Evolutionary conservation across 345 rosid genomes (phyloP).

Genomic region (Anacardium occidentale): DNA sequence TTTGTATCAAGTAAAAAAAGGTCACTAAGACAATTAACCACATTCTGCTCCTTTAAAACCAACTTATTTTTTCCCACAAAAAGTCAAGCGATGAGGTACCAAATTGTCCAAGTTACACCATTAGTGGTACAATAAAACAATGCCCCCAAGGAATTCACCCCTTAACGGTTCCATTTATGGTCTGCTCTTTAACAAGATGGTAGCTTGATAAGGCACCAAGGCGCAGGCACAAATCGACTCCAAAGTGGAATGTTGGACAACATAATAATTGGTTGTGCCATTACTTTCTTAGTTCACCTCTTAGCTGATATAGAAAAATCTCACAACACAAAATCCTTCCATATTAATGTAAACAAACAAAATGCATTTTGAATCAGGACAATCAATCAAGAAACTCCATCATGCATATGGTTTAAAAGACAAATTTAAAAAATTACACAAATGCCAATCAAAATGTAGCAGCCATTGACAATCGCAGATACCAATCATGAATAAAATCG

Average conservation of each 20-base stretch:
- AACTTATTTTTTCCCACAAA: not conserved
- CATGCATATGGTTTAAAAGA: not conserved
- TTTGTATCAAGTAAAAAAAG: not conserved
- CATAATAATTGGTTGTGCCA: not conserved
- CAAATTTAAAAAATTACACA: not conserved
- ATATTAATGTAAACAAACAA: not conserved
- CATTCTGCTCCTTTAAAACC: not conserved
- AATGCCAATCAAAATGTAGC: not conserved
- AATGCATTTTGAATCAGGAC: not conserved
- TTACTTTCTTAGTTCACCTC: not conserved
- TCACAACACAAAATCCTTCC: not conserved
- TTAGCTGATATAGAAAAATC: not conserved
- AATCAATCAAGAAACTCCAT: not conserved
- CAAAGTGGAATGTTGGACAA: not conserved
- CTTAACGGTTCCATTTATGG: not conserved
- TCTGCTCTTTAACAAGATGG: not conserved
- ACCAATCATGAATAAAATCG: not conserved
- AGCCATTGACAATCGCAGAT: not conserved
- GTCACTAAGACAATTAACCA: not conserved
- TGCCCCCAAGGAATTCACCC: not conserved
- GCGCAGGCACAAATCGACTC: constrained; percentile 1
- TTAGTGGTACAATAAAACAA: not conserved
- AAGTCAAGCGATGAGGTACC: not conserved
- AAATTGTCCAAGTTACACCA: not conserved
- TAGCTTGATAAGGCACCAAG: not conserved